Base-by-base conservation (phyloP, 495 filamentous ascomycete species). In the Penicillium mononematosum region DNA sequence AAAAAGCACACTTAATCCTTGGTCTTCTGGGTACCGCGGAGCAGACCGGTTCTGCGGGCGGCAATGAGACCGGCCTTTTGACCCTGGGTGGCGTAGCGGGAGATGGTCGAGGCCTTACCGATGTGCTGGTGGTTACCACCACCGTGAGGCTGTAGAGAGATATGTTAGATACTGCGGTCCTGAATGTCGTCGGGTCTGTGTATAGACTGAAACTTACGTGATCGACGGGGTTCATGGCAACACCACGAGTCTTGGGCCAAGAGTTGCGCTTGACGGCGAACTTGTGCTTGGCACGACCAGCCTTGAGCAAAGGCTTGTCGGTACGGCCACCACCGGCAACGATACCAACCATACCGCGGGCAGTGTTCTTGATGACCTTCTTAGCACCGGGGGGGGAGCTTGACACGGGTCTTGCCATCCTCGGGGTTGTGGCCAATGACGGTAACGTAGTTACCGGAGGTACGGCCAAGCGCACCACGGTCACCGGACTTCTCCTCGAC, bases 91-190 rank as follows among this genome's bases (percentile, higher is more conserved):
- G 94, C 94, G 81, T 92, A 96, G 75, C 94, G 88, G 63, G 91
- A 96, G 81, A 99, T 99, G 65, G 94, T 99, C 39, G 95, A 98
- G 59, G 94, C 95, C 83, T 98, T 98, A 88, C 94, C 94, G 72
- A 99, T 99, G 83, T 99, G 94, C 85, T 99, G 94, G 82, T 99
- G 94, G 84, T 99, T 99, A 96, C 94, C 94, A 93, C 89, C 89
- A 89, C 94, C 94, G 90, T 98, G 94, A 82, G 94, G 94, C 84
- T 87, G 58, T 70, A 73, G 47, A 42, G 53, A 58, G 52, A 56
- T 17, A 34, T 54, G 65, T 82, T 60, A 80, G 70, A 60, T 45
- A 58, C 53, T 38, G 19, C 7, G 12, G 20, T 50, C 17, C n/a
- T 17, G 32, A 4, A 45, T 24, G 36, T 24, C 58, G 22, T 32